Evolutionary conservation across 2,329 filamentous ascomycete species (phyloP), one percentile per base, ranked within the genome.

Genomic region (Aspergillus pseudoglaucus): DNA sequence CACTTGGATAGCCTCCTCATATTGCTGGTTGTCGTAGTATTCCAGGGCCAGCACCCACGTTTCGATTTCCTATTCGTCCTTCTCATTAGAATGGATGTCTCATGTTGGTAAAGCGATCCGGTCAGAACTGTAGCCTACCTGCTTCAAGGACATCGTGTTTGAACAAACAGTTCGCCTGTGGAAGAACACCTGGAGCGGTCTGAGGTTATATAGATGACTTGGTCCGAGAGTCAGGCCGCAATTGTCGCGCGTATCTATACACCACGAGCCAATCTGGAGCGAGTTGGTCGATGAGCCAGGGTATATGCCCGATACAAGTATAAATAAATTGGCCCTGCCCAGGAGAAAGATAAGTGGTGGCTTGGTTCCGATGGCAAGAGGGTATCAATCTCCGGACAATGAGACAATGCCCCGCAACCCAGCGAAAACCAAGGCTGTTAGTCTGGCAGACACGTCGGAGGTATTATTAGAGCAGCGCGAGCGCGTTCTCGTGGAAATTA

Each of bases 21-120:
- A 97, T 64, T 98, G 89, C 73, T 95, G 95, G 73, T 91, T 93
- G 73, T 98, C 93, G 75, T 98, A 98, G 66, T 85, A 85, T 60
- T 77, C 83, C 47, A 98, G 82, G 70, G 93, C 93, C 67, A 85
- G 78, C 58, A 97, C 93, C 93, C 93, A 98, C 44, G 89, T 95
- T 75, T 97, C 91, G 71, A 98, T 98, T 86, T 98, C 93, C 90
- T 95, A 55, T 41, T 47, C 33, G 15, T 20, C 12, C 10, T 14
- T 1, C 18, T 12, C 14, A 47, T 56, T 32, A 54, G 52, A 15
- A 32, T 49, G 17, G 7, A 37, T 22, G 14, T 12, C 37, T 23
- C 20, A 22, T 45, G 17, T 17, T 30, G n/a, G n/a, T 40, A 2
- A 14, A 41, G 20, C 4, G n/a, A 17, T 30, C 48, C 39, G 32